Evolutionary conservation across 306 rosid genomes (phyloP).

Genomic region (Cicer pinnatifidum): DNA sequence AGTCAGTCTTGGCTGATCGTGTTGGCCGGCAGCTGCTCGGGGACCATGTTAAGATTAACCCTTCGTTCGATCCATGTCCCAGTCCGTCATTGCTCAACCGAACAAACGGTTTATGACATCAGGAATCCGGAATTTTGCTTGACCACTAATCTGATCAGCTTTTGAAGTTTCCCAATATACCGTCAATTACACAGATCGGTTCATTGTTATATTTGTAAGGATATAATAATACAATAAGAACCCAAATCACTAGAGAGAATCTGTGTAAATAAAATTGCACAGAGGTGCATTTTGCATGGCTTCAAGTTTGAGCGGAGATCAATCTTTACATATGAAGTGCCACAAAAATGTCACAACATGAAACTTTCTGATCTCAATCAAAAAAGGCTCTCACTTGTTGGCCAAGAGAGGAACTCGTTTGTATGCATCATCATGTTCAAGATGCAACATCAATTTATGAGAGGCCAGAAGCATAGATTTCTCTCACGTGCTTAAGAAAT

Average conservation of each 20-base stretch:
- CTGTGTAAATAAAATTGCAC: conserved; percentile 57
- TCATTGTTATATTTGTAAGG: conserved; percentile 54
- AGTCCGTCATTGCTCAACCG: conserved; percentile 63
- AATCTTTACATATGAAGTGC: conserved; percentile 38
- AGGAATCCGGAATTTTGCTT: conserved; percentile 34
- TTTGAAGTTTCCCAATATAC: conserved; percentile 44
- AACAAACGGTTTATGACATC: conserved; percentile 63
- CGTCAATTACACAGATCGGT: conserved; percentile 46
- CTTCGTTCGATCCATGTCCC: conserved; percentile 75
- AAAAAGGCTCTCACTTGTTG: conserved; percentile 48
- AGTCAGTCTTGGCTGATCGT: conserved; percentile 88
- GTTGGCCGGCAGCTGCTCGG: conserved; percentile 79
- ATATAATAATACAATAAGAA: conserved; percentile 60
- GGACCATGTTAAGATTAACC: conserved; percentile 67
- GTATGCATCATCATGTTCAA: conserved; percentile 43
- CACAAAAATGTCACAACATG: conserved; percentile 41
- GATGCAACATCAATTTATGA: conserved; percentile 48
- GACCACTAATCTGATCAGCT: conserved; percentile 41
- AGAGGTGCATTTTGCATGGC: conserved; percentile 49
- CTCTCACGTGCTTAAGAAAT: conserved; percentile 38
- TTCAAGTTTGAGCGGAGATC: conserved; percentile 44
- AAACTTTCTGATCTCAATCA: conserved; percentile 43
- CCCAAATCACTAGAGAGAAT: conserved; percentile 52
- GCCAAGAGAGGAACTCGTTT: conserved; percentile 47
- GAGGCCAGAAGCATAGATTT: conserved; percentile 45